Base-by-base conservation (phyloP, 23 red algal species). In the Gracilaria caudata region DNA sequence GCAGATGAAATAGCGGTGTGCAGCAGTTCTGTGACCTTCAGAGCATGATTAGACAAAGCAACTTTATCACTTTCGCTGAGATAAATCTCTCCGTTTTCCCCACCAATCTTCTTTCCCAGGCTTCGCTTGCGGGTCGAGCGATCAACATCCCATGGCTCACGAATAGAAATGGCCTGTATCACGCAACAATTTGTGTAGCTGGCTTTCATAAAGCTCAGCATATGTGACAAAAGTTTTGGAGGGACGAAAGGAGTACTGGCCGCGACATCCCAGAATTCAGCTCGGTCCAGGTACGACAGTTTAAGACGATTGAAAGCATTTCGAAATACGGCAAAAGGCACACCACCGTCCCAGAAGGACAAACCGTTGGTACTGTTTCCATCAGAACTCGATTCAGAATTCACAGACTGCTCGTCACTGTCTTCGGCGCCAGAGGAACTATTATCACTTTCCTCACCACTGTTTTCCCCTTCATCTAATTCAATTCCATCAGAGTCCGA, bases 321-420 rank as follows among this genome's bases (percentile, higher is more conserved):
- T 51, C 64, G 57, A 56, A 81, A 91, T 12, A 91, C 77, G 16
- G 73, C 25, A 21, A 91, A 66, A 13, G 87, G 87, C 11, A 91
- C 77, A 41, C 87, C 87, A 59, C 87, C 87, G 0, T 82, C 51
- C 87, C 87, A 91, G 74, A 91, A 91, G 30, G 85, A 63, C 20
- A 79, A 24, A 13, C 39, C 68, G 2, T 49, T 41, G 4, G 8
- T 60, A 11, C 28, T 17, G 4, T 41, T 39, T 51, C 4, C 29
- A 17, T 41, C 53, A 34, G 51, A 19, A 20, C 57, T 83, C 29
- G 23, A 29, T 47, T 83, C 79, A 35, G 28, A 24, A 0, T 56
- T 58, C 19, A 61, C 5, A 37, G 34, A 56, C 7, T 78, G 23
- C 36, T 60, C 36, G 26, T 71, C 58, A 33, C 40, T 29, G 7